Base-by-base conservation (phyloP, 164 flowering plant genomes). In the Nelumbo lutea region DNA sequence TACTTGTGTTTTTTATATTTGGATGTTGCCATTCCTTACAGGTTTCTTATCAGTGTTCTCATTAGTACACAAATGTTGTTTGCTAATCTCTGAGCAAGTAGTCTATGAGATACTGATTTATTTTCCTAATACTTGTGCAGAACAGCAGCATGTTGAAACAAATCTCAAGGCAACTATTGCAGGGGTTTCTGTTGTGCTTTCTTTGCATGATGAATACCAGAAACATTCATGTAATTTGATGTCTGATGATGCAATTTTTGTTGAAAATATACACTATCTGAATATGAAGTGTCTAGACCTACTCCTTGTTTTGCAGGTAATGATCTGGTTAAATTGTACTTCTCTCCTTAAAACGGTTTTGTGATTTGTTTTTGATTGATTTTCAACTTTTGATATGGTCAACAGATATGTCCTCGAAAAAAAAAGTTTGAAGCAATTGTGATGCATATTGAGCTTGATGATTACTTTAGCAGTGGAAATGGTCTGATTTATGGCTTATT, bases 321-420 rank as follows among this genome's bases (percentile, higher is more conserved):
- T 75, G 57, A 42, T 42, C 41, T 7, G 7, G 44, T 2, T 3
- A 27, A 38, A 14, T 11, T 47, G 38, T 13, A n/a, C 4, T 40
- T 15, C 27, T 10, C 44, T 67, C 27, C 27, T 41, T 53, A 42
- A 1, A 7, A 9, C 53, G 50, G n/a, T 60, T 42, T 46, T 43
- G 41, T 44, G 13, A 38, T 42, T 67, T 44, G 2, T 41, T 44
- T 56, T 70, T 1, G 56, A 67, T 67, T 81, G 66, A 78, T 70
- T 67, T 77, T 40, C 50, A 65, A 73, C 56, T 61, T 75, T 72
- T 82, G 81, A 69, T 78, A 81, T 84, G 78, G 78, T 82, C 69
- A 77, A 81, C 91, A 96, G 99, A 86, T 87, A 73, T 78, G 77
- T 75, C 85, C 85, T 79, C 82, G 71, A 74, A 85, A 86, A 63